A percentile compares a stretch with the other conserved stretches of the same genome.
These are phyloP conservation scores for Crithidia fasciculata DNA, from an alignment of 208 protist species.

Conservation along the genomic window DNA sequence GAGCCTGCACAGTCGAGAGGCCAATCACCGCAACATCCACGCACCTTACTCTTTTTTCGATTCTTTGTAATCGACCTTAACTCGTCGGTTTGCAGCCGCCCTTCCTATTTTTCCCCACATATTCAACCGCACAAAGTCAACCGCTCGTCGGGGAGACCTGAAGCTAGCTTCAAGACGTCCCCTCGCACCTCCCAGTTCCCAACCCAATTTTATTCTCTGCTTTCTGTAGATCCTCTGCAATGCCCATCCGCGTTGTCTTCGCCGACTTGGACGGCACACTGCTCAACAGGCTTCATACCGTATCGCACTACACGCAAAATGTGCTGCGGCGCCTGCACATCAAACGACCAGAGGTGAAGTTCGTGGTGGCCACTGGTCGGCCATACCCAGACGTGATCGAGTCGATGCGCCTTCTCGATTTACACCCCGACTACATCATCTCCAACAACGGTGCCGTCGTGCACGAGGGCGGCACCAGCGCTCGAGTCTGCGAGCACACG, in stretches of 20 bases:
- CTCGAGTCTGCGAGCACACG: slow-evolving; percentile 37
- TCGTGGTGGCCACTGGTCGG: slow-evolving; percentile 57
- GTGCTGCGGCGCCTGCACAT: slow-evolving; percentile 32
- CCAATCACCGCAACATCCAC: no score
- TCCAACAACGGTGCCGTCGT: slow-evolving; percentile 59
- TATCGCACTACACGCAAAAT: slow-evolving; percentile 36
- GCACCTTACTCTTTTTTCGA: no score
- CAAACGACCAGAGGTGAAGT: slow-evolving; percentile 15
- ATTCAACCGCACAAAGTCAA: no score
- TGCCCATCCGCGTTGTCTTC: slow-evolving; percentile 6
- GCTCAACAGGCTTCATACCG: slow-evolving; percentile 29
- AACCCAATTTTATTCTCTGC: no score
- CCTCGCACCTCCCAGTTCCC: no score
- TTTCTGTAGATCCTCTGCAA: no score
- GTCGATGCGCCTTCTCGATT: slow-evolving; percentile 31
- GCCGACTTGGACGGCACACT: slow-evolving; percentile 67
- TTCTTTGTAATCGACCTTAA: no score
- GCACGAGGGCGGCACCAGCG: slow-evolving; percentile 30
- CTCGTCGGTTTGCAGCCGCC: no score
- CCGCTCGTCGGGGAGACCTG: no score
- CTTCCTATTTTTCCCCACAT: no score
- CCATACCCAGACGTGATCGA: slow-evolving; percentile 50
- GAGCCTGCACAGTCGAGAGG: no score
- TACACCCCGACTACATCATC: slow-evolving; percentile 61
- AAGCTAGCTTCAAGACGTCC: no score